phyloP scores from a whole-genome alignment of 768 basidiomycete genomes.

The Nidularia pulvinata region DNA sequence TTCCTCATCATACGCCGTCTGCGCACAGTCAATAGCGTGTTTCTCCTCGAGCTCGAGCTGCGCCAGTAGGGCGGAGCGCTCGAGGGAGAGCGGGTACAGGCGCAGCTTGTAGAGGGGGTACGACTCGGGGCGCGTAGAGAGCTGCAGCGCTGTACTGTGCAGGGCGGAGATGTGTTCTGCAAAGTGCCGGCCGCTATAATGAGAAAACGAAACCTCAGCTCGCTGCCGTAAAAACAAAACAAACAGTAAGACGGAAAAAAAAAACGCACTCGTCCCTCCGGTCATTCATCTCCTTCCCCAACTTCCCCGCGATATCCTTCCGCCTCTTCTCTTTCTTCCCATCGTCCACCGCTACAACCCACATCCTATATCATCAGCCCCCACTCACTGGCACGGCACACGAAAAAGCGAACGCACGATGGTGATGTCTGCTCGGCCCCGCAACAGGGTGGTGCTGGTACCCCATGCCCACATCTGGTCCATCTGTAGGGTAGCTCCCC shows the following conservation, averaged over 20 bases:
- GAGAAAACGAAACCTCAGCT: constrained; percentile 3
- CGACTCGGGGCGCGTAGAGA: constrained; percentile 69
- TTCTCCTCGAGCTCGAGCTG: constrained; percentile 69
- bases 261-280: constrained; percentile 70
- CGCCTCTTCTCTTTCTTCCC: constrained; percentile 65
- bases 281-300: constrained; percentile 74
- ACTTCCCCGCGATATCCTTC: constrained; percentile 67
- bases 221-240: constrained; percentile 1
- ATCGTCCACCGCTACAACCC: constrained; percentile 27
- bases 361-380: not conserved
- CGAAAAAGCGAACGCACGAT: constrained; percentile 27
- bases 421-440: constrained; percentile 38
- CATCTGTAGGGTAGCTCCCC: constrained; percentile 11
- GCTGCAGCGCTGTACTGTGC: constrained; percentile 56
- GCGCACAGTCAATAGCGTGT: constrained; percentile 63
- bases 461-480: constrained; percentile 24
- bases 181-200: constrained; percentile 55
- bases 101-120: constrained; percentile 68
- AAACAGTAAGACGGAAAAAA: constrained; percentile 7
- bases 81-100: constrained; percentile 70
- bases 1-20: constrained; percentile 78
- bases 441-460: constrained; percentile 34
- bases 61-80: constrained; percentile 74
- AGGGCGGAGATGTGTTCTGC: constrained; percentile 62
- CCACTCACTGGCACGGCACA: constrained; percentile 2